phyloP scores from a whole-genome alignment of 2,329 filamentous ascomycete genomes.

The Dactylonectria estremocensis region DNA sequence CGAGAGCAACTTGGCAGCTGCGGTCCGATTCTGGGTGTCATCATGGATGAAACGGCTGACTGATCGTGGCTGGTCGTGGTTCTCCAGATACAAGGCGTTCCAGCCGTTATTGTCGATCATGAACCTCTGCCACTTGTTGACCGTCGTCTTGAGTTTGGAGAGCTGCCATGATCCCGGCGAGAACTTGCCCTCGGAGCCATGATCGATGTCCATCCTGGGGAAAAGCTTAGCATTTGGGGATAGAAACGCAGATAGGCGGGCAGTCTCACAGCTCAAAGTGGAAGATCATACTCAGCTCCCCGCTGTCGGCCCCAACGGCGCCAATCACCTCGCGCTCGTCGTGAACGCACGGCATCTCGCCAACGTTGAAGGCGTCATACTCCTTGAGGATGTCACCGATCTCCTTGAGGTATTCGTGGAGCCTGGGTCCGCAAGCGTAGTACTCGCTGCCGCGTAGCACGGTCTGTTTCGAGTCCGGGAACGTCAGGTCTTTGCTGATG shows the following conservation, averaged over 20 bases:
- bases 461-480: conserved; percentile 63
- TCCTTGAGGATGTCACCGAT: conserved; percentile 61
- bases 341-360: conserved; percentile 65
- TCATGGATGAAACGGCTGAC: conserved; percentile 70
- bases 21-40: conserved; percentile 62
- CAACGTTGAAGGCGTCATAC: conserved; percentile 67
- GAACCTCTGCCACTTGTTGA: conserved; percentile 72
- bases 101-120: conserved; percentile 73
- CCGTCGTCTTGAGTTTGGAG: conserved; percentile 66
- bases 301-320: conserved; percentile 68
- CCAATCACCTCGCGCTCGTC: conserved; percentile 60
- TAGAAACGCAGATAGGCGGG: too few species aligned
- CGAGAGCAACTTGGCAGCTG: conserved; percentile 73
- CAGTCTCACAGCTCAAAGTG: conserved; percentile 74
- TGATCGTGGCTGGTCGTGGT: conserved; percentile 76
- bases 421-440: conserved; percentile 68
- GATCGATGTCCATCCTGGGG: conserved; percentile 65
- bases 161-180: conserved; percentile 61
- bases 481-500: conserved; percentile 72
- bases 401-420: conserved; percentile 63
- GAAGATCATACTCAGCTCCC: conserved; percentile 81
- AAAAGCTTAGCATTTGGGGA: conserved; percentile 10
- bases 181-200: conserved; percentile 62
- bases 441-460: conserved; percentile 56
- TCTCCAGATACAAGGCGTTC: conserved; percentile 77